Evolutionary conservation across 345 rosid species (phyloP), one percentile per base, ranked within the genome.

Genomic region (Conringia planisiliqua): DNA sequence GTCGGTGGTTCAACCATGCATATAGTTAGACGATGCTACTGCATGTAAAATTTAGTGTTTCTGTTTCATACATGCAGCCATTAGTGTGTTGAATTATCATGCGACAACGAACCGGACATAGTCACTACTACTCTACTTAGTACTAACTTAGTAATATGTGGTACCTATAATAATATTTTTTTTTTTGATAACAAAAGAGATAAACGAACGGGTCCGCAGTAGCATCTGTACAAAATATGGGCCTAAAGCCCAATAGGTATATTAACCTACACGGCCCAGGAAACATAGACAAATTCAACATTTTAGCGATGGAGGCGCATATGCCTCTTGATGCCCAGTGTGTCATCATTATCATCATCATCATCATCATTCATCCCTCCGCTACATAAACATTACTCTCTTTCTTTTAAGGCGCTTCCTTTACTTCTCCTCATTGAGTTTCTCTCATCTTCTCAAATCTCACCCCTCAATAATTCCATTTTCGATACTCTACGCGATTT

Each of bases 231-330:
- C 35, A 1, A 33, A 5, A 1, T 0, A 52, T 56, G 62, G 62
- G 79, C 73, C 4, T 40, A 40, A 75, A 50, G 74, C 73, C 68
- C 56, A 67, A 29, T 24, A 51, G 1, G 32, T 11, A 5, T 51
- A 51, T 11, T 0, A 51, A 51, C 16, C 14, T 11, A 51, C 0
- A 46, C 4, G 43, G 16, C 78, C 78, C 73, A 74, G 29, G 0
- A 59, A 13, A 7, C 20, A 4, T 2, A 13, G 16, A 43, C 5
- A 61, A 14, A 7, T 29, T 26, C 62, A 39, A 54, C n/a, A 40
- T 13, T 35, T 5, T 20, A 32, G 30, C 44, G 24, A 58, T 48
- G 63, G 48, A 76, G 70, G 13, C 74, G 74, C 68, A 76, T 68
- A 69, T 73, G 30, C 59, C 59, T 64, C 62, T 64, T 33, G 77